Percentiles rank a stretch among this genome's conserved stretches.
Evolutionary conservation across 495 filamentous ascomycete genomes (phyloP).

Genomic region (Penicillium waksmanii): DNA sequence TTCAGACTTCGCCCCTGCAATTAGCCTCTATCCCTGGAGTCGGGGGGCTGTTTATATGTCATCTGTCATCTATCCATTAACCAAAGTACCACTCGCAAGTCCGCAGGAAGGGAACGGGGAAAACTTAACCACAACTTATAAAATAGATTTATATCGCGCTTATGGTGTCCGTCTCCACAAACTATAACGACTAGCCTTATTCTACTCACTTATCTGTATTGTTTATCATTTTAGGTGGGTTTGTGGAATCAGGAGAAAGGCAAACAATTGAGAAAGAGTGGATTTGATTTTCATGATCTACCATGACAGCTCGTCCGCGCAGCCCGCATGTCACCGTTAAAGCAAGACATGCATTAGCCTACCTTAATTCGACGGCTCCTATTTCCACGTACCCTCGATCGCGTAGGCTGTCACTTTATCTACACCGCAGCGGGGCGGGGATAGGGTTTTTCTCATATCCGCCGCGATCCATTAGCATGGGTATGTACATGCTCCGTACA

Average conservation of each 20-base stretch:
- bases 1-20: not conserved
- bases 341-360: conserved; percentile 7
- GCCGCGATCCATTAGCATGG: not conserved
- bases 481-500: not conserved
- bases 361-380: not conserved
- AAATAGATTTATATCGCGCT: not conserved
- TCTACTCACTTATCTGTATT: not conserved
- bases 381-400: conserved; percentile 1
- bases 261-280: not conserved
- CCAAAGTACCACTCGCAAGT: not conserved
- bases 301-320: conserved; percentile 1
- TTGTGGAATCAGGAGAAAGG: not conserved
- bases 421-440: not conserved
- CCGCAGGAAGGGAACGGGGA: not conserved
- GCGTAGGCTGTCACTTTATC: not conserved
- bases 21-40: not conserved
- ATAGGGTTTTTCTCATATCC: not conserved
- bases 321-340: conserved; percentile 5
- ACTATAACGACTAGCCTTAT: conserved; percentile 1
- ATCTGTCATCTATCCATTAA: not conserved
- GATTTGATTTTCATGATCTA: conserved; percentile 1
- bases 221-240: not conserved
- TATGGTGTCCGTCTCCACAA: not conserved
- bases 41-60: not conserved
- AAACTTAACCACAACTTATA: not conserved